phyloP scores from a whole-genome alignment of 257 asterid species.

The Gentiana macrophylla region DNA sequence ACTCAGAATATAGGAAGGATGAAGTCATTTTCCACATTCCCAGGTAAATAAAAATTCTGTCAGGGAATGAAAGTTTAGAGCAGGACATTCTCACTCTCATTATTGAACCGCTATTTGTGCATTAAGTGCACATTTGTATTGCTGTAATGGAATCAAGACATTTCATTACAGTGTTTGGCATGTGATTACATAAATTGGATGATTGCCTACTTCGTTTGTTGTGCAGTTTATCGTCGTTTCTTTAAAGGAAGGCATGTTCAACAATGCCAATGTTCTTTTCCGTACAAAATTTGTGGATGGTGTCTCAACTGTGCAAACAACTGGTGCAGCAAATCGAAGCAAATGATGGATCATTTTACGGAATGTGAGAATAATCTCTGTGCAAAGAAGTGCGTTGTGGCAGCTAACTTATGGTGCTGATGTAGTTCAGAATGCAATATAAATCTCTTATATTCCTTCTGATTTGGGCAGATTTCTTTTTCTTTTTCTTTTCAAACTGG shows the following conservation, averaged over 20 bases:
- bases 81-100: background rate
- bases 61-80: slow-evolving; percentile 1
- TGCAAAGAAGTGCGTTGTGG: no score
- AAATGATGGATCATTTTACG: slow-evolving; percentile 27
- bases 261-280: slow-evolving; percentile 89
- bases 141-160: no score
- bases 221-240: slow-evolving; percentile 95
- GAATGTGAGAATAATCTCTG: no score
- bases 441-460: no score
- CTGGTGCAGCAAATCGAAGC: slow-evolving; percentile 54
- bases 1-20: slow-evolving; percentile 97
- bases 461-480: no score
- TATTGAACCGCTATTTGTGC: background rate
- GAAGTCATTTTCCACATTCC: slow-evolving; percentile 94
- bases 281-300: slow-evolving; percentile 96
- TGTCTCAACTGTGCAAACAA: slow-evolving; percentile 96
- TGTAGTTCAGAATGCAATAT: no score
- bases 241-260: slow-evolving; percentile 93
- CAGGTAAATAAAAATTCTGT: slow-evolving; percentile 44
- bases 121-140: no score
- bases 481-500: no score
- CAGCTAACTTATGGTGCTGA: no score
- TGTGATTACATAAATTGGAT: no score
- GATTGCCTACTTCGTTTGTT: background rate
- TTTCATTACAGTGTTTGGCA: no score